Evolutionary conservation across 2,329 filamentous ascomycete species (phyloP).

Genomic region (Verticillium longisporum): DNA sequence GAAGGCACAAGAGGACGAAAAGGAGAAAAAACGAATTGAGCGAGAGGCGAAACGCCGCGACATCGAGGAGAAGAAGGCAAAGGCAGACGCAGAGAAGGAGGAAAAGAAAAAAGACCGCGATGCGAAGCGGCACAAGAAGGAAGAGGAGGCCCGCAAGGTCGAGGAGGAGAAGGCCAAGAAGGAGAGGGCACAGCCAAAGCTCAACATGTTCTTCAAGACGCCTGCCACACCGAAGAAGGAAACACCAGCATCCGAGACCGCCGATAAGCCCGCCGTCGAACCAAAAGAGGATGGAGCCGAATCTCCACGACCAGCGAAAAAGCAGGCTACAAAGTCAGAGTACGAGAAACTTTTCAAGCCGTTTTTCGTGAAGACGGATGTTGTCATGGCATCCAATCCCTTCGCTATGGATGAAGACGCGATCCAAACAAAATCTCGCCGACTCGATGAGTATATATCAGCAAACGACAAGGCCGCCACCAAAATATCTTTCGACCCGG

Average conservation of each 20-base stretch:
- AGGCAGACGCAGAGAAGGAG: constrained; percentile 23
- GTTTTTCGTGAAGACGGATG: constrained; percentile 71
- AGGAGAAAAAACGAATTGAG: constrained; percentile 26
- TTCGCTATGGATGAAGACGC: constrained; percentile 54
- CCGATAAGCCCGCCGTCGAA: neutral
- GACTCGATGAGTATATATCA: constrained; percentile 45
- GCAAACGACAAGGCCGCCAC: constrained; percentile 33
- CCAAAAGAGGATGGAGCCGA: neutral
- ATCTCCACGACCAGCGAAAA: constrained; percentile 6
- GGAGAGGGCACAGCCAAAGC: constrained; percentile 37
- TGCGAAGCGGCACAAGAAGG: constrained; percentile 42
- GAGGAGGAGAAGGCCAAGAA: constrained; percentile 42
- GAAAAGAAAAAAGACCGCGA: constrained; percentile 31
- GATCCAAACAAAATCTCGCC: constrained; percentile 39
- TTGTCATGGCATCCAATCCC: constrained; percentile 57
- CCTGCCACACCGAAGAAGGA: constrained; percentile 12
- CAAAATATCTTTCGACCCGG: constrained; percentile 31
- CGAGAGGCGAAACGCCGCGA: constrained; percentile 28
- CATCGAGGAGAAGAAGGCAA: constrained; percentile 26
- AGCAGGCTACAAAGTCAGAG: constrained; percentile 31
- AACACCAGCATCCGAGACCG: neutral
- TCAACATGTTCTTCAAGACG: constrained; percentile 42
- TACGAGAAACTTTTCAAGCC: constrained; percentile 71
- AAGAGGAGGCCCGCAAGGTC: constrained; percentile 34
- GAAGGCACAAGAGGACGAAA: constrained; percentile 22